Conservation (phyloP, 768 basidiomycete genomes). For the Leucogyrophana mollusca region DNA sequence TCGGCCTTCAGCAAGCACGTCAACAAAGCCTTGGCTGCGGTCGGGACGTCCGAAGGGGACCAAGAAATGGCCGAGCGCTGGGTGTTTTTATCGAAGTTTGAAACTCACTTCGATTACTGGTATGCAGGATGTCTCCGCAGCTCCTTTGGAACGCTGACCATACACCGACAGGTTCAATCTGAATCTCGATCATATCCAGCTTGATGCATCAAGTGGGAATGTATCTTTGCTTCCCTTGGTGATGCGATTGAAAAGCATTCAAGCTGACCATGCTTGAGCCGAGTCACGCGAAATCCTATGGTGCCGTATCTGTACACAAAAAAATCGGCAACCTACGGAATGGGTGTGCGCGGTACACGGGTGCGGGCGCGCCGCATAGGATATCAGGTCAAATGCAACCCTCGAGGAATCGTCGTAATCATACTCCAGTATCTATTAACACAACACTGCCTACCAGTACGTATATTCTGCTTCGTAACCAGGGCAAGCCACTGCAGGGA, state of each 20-base stretch:
- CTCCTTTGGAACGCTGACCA: slow-evolving; percentile 4
- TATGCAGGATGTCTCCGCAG: slow-evolving; percentile 33
- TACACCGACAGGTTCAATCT: too few species aligned
- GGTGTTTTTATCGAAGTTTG: slow-evolving; percentile 86
- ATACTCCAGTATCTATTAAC: too few species aligned
- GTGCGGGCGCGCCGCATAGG: too few species aligned
- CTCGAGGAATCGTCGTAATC: too few species aligned
- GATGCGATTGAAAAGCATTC: slow-evolving; percentile 61
- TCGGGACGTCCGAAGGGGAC: slow-evolving; percentile 59
- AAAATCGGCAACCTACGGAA: too few species aligned
- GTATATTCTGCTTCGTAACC: slow-evolving; percentile 5
- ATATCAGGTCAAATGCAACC: too few species aligned
- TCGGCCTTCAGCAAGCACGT: slow-evolving; percentile 79
- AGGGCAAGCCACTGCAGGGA: slow-evolving; percentile 10
- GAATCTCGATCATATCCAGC: slow-evolving; percentile 84
- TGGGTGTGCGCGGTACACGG: too few species aligned
- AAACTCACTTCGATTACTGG: slow-evolving; percentile 94
- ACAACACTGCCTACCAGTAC: too few species aligned
- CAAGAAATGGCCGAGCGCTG: slow-evolving; percentile 78
- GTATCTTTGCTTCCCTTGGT: slow-evolving; percentile 87
- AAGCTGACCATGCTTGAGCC: too few species aligned
- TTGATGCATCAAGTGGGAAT: slow-evolving; percentile 93
- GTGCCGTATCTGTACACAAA: too few species aligned
- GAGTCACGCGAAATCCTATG: too few species aligned
- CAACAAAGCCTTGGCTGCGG: slow-evolving; percentile 66